These are phyloP conservation scores for Pyrenophora seminiperda DNA, from an alignment of 2,329 filamentous ascomycete species.

Conservation along the genomic window DNA sequence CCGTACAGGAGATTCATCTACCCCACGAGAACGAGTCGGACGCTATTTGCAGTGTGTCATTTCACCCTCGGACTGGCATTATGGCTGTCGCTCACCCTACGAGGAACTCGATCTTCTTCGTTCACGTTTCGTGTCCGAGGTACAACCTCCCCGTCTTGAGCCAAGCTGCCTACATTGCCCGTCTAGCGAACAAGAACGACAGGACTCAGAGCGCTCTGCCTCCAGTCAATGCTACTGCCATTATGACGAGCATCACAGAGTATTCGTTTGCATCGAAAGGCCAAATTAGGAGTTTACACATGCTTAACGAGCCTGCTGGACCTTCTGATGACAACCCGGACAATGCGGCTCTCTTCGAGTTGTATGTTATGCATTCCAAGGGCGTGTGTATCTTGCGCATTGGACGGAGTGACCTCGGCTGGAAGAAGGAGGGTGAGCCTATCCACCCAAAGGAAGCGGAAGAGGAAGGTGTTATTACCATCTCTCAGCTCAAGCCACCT, in stretches of 20 bases:
- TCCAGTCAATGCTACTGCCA: conserved; percentile 90
- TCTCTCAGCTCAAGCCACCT: conserved; percentile 65
- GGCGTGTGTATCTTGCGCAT: conserved; percentile 90
- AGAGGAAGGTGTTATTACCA: conserved; percentile 72
- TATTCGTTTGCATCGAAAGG: conserved; percentile 90
- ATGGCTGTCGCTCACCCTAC: conserved; percentile 95
- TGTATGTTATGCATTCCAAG: conserved; percentile 97
- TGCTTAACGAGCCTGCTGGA: conserved; percentile 74
- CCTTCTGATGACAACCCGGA: conserved; percentile 60
- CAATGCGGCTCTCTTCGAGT: conserved; percentile 82
- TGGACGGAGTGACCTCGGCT: conserved; percentile 87
- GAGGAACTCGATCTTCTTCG: conserved; percentile 95
- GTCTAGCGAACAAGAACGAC: conserved; percentile 63
- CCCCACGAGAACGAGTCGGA: conserved; percentile 96
- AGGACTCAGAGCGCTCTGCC: conserved; percentile 66
- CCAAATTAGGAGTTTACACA: conserved; percentile 84
- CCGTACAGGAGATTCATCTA: conserved; percentile 95
- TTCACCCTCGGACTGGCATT: conserved; percentile 90
- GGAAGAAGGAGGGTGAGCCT: conserved; percentile 89
- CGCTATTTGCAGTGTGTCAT: conserved; percentile 96
- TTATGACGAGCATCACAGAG: conserved; percentile 95
- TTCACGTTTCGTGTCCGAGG: conserved; percentile 91
- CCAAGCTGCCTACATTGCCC: conserved; percentile 85
- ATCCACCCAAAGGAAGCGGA: conserved; percentile 77
- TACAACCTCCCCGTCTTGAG: conserved; percentile 81